These are phyloP conservation scores for Hymenotorrendiella dingleyae DNA, from an alignment of 2,329 filamentous ascomycete genomes.

Conservation along the genomic window DNA sequence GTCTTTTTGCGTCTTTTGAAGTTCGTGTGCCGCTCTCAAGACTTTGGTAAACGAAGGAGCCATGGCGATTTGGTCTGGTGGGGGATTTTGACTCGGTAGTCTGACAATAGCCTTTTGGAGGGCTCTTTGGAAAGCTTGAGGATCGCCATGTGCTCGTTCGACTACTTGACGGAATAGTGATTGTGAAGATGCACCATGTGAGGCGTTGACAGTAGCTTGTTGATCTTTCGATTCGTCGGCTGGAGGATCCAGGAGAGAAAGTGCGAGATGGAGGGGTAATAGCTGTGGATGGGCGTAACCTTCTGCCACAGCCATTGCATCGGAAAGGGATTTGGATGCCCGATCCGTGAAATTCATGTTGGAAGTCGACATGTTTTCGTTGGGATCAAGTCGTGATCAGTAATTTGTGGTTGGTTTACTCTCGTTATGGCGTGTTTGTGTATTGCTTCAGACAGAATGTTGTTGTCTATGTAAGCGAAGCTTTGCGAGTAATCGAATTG, in stretches of 20 bases:
- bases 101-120: constrained; percentile 90
- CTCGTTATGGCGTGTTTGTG: no score
- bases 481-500: no score
- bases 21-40: constrained; percentile 75
- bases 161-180: constrained; percentile 94
- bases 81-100: constrained; percentile 88
- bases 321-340: constrained; percentile 82
- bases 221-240: constrained; percentile 76
- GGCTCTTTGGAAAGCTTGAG: constrained; percentile 78
- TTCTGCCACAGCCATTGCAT: constrained; percentile 81
- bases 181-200: constrained; percentile 51
- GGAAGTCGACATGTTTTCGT: constrained; percentile 54
- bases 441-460: no score
- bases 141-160: constrained; percentile 87
- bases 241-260: constrained; percentile 70
- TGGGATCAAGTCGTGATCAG: constrained; percentile 21
- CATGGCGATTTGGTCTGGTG: constrained; percentile 80
- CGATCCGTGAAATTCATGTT: constrained; percentile 91
- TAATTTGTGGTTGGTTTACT: constrained; percentile 14
- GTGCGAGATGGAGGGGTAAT: constrained; percentile 82
- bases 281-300: constrained; percentile 91
- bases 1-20: constrained; percentile 97
- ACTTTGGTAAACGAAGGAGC: constrained; percentile 78
- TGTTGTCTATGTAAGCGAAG: no score
- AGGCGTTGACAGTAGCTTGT: constrained; percentile 59